Evolutionary conservation across 768 basidiomycete species (phyloP).

Genomic region (Tylopilus subfusipes): DNA sequence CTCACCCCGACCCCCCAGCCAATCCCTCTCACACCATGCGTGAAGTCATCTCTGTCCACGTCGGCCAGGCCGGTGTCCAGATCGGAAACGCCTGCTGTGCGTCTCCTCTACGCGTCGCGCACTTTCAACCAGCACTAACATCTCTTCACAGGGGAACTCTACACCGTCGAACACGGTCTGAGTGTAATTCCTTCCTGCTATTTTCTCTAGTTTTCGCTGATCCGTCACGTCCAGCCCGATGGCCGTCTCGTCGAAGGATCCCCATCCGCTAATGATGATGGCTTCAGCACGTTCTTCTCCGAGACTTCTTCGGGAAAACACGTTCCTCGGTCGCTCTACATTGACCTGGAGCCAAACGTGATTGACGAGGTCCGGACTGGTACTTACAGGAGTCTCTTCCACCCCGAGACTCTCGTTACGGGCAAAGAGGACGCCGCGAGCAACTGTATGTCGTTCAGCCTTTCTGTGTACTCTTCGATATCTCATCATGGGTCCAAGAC

Average conservation of each 20-base stretch:
- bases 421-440: conserved; percentile 99
- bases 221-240: conserved; percentile 66
- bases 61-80: conserved; percentile 98
- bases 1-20: conserved; percentile 6
- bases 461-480: background rate
- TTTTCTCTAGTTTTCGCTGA: conserved; percentile 15
- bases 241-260: conserved; percentile 84
- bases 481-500: conserved; percentile 45
- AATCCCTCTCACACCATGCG: conserved; percentile 53
- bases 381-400: conserved; percentile 95
- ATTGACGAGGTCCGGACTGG: conserved; percentile 97
- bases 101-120: conserved; percentile 36
- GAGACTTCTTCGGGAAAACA: conserved; percentile 96
- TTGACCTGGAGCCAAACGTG: conserved; percentile 96
- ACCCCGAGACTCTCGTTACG: conserved; percentile 96
- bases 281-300: conserved; percentile 99
- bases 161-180: conserved; percentile 97
- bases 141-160: conserved; percentile 80
- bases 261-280: conserved; percentile 73
- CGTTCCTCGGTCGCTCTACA: conserved; percentile 95
- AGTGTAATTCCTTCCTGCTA: conserved; percentile 52
- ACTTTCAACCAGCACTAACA: conserved; percentile 13
- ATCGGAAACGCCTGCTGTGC: conserved; percentile 98
- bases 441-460: conserved; percentile 66
- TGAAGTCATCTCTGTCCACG: conserved; percentile 98